Conservation (phyloP, 129 eudicot genomes). For the Ambrosia trifida region DNA sequence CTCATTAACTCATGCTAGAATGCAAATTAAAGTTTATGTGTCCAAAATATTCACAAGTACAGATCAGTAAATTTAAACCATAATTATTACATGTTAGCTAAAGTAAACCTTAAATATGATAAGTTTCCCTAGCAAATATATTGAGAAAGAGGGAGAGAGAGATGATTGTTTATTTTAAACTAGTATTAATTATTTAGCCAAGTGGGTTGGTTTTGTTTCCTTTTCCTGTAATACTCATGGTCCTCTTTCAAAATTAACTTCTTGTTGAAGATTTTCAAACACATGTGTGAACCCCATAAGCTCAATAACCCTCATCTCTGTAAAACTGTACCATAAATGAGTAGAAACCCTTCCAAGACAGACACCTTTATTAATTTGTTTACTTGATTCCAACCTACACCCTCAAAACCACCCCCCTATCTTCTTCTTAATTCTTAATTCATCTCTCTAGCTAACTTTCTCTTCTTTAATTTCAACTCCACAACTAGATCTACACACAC, state of each 20-base stretch:
- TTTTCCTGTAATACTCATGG: constrained; percentile 29
- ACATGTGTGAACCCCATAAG: constrained; percentile 22
- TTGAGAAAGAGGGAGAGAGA: neutral
- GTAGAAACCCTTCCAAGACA: constrained; percentile 27
- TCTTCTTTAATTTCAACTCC: neutral
- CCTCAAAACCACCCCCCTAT: constrained; percentile 18
- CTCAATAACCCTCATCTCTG: constrained; percentile 26
- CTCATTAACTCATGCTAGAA: no score
- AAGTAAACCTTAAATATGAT: constrained; percentile 11
- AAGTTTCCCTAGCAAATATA: constrained; percentile 25
- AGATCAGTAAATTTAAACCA: neutral
- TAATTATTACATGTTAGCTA: neutral
- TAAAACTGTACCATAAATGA: constrained; percentile 24
- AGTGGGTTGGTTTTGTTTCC: constrained; percentile 32
- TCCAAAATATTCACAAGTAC: neutral
- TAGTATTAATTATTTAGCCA: constrained; percentile 16
- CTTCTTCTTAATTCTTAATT: neutral
- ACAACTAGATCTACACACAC: neutral
- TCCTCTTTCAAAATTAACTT: constrained; percentile 31
- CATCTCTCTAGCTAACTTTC: neutral
- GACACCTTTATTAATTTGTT: constrained; percentile 20
- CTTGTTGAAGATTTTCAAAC: constrained; percentile 19
- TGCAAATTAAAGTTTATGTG: neutral
- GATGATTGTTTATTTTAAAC: neutral
- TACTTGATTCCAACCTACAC: constrained; percentile 28